Conservation (phyloP, 352 stramenopile genomes). For the Peronospora destructor region DNA sequence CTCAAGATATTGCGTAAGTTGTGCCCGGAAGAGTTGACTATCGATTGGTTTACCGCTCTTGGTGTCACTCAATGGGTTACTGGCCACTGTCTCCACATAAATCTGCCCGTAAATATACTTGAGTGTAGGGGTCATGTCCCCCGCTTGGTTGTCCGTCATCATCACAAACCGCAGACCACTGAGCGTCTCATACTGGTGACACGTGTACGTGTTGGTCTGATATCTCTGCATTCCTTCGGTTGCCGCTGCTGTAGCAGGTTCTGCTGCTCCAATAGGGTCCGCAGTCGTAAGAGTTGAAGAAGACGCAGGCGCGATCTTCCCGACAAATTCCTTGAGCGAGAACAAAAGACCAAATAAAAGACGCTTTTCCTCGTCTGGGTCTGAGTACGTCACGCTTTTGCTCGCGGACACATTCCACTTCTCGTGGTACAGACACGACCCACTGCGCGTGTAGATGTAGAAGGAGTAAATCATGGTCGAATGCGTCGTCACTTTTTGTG, state of each 20-base stretch:
- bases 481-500: not conserved
- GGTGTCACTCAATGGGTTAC: slow-evolving; percentile 83
- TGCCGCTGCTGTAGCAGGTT: slow-evolving; percentile 12
- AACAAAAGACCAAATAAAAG: slow-evolving; percentile 90
- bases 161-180: slow-evolving; percentile 88
- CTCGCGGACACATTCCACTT: slow-evolving; percentile 72
- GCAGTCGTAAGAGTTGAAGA: slow-evolving; percentile 11
- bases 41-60: slow-evolving; percentile 66
- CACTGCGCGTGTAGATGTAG: slow-evolving; percentile 88
- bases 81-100: slow-evolving; percentile 87
- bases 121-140: slow-evolving; percentile 75
- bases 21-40: slow-evolving; percentile 66
- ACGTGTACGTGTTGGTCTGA: slow-evolving; percentile 86
- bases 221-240: slow-evolving; percentile 66
- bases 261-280: slow-evolving; percentile 13
- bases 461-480: slow-evolving; percentile 86
- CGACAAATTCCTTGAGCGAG: slow-evolving; percentile 87
- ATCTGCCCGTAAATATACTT: slow-evolving; percentile 86
- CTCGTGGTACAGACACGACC: slow-evolving; percentile 86
- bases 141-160: slow-evolving; percentile 84
- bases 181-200: slow-evolving; percentile 88
- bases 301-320: slow-evolving; percentile 60
- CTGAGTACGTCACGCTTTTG: slow-evolving; percentile 65
- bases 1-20: slow-evolving; percentile 75
- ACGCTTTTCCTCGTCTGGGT: slow-evolving; percentile 87